phyloP scores from a whole-genome alignment of 208 protist species.

The Wallacemonas collosoma region DNA sequence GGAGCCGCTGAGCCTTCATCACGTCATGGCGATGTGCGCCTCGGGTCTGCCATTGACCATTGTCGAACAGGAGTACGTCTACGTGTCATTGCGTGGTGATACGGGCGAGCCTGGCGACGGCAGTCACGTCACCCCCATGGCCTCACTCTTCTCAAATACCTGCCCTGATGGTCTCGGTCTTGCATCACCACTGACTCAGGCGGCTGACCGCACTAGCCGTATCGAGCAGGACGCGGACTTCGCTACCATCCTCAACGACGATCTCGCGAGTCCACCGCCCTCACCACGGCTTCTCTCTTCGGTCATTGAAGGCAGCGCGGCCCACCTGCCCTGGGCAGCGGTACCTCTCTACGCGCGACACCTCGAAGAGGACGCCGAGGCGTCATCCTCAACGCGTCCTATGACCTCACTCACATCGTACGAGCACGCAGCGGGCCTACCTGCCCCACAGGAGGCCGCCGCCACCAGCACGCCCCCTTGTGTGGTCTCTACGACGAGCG shows the following conservation, averaged over 20 bases:
- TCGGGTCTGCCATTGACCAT: constrained; percentile 7
- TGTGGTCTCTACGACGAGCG: neutral
- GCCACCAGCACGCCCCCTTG: neutral
- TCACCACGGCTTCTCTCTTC: constrained; percentile 13
- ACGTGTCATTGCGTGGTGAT: neutral
- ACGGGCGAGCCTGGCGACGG: too few species aligned
- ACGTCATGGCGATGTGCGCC: constrained; percentile 8
- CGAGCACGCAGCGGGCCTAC: too few species aligned
- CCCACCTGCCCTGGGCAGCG: constrained; percentile 6
- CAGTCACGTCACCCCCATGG: too few species aligned
- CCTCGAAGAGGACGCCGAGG: neutral
- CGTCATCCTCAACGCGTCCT: neutral
- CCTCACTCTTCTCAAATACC: too few species aligned
- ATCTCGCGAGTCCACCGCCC: neutral
- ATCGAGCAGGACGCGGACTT: neutral
- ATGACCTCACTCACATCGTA: neutral
- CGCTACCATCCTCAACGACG: neutral
- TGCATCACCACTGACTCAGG: neutral
- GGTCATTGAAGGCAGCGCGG: neutral
- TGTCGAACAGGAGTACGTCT: constrained; percentile 12
- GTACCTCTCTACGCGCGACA: constrained; percentile 8
- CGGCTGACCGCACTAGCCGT: neutral
- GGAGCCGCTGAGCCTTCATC: neutral
- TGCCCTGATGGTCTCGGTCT: too few species aligned
- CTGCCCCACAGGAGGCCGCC: too few species aligned